Evolutionary conservation across 2,329 filamentous ascomycete species (phyloP).

Genomic region (Lasiodiplodia theobromae): DNA sequence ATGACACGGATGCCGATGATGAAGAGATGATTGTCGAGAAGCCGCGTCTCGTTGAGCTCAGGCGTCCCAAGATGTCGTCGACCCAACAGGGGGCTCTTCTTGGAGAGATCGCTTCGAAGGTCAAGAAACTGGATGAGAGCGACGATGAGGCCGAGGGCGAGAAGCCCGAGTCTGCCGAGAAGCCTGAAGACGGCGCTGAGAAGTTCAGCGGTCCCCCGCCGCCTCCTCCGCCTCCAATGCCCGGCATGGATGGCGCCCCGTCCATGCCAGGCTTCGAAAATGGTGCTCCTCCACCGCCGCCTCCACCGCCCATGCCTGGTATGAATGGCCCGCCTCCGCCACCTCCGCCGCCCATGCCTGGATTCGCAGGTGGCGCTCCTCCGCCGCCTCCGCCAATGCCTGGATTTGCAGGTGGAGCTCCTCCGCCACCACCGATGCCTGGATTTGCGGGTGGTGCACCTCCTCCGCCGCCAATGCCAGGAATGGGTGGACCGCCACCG

Average conservation of each 20-base stretch:
- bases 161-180: slow-evolving; percentile 73
- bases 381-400: slow-evolving; percentile 56
- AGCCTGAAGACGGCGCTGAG: slow-evolving; percentile 68
- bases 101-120: slow-evolving; percentile 76
- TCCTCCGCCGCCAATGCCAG: slow-evolving; percentile 55
- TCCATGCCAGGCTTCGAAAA: slow-evolving; percentile 42
- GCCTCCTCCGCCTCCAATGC: slow-evolving; percentile 42
- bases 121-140: slow-evolving; percentile 75
- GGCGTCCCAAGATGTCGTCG: slow-evolving; percentile 70
- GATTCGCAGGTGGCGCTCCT: slow-evolving; percentile 50
- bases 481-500: slow-evolving; percentile 50
- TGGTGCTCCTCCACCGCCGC: slow-evolving; percentile 50
- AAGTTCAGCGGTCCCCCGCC: slow-evolving; percentile 58
- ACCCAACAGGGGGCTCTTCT: slow-evolving; percentile 71
- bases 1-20: slow-evolving; percentile 53
- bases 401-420: slow-evolving; percentile 50
- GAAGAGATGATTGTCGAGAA: slow-evolving; percentile 75
- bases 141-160: slow-evolving; percentile 70
- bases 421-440: slow-evolving; percentile 52
- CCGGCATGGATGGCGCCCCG: slow-evolving; percentile 27
- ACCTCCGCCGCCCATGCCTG: slow-evolving; percentile 40
- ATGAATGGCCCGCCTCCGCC: slow-evolving; percentile 50
- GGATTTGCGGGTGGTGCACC: slow-evolving; percentile 50
- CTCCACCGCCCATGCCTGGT: slow-evolving; percentile 56
- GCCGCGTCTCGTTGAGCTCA: slow-evolving; percentile 79